A percentile compares a stretch with the other conserved stretches of the same genome.
Evolutionary conservation across 306 rosid genomes (phyloP).

Genomic region (Prunus campanulata): DNA sequence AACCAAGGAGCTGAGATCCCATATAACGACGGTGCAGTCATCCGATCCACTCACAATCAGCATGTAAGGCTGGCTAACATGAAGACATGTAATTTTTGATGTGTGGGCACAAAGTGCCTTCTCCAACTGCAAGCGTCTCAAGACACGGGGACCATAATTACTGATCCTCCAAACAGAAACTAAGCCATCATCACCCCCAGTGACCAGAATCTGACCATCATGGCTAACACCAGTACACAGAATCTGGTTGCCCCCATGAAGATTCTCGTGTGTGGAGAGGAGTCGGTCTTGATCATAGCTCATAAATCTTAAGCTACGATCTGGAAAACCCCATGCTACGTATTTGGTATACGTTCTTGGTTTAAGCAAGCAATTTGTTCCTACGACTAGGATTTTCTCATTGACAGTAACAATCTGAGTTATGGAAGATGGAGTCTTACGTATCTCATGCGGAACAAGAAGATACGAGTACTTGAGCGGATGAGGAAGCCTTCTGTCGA

Average conservation of each 20-base stretch:
- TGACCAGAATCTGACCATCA: slow-evolving; percentile 87
- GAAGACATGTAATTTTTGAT: slow-evolving; percentile 81
- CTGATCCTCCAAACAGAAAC: slow-evolving; percentile 90
- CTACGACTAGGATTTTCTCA: slow-evolving; percentile 85
- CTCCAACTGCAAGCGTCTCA: slow-evolving; percentile 74
- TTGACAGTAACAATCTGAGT: slow-evolving; percentile 75
- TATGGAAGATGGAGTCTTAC: slow-evolving; percentile 68
- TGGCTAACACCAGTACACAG: slow-evolving; percentile 83
- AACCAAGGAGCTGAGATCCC: slow-evolving; percentile 96
- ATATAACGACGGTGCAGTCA: slow-evolving; percentile 88
- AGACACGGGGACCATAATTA: slow-evolving; percentile 61
- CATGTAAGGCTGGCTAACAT: slow-evolving; percentile 98
- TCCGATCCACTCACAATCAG: slow-evolving; percentile 94
- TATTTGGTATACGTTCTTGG: slow-evolving; percentile 91
- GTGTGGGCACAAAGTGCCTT: slow-evolving; percentile 92
- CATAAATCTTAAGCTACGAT: slow-evolving; percentile 88
- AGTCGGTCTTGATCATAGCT: slow-evolving; percentile 93
- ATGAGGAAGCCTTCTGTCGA: slow-evolving; percentile 78
- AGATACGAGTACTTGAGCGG: slow-evolving; percentile 81
- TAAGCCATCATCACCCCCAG: slow-evolving; percentile 96
- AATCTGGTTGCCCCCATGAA: slow-evolving; percentile 89
- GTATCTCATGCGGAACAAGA: slow-evolving; percentile 80
- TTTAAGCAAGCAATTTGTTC: slow-evolving; percentile 71
- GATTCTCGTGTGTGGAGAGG: slow-evolving; percentile 94
- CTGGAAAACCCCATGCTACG: slow-evolving; percentile 98